Percentiles rank a stretch among this genome's conserved stretches.
Conservation (phyloP, 176 grass and related monocot species). For the Eleusine indica region DNA sequence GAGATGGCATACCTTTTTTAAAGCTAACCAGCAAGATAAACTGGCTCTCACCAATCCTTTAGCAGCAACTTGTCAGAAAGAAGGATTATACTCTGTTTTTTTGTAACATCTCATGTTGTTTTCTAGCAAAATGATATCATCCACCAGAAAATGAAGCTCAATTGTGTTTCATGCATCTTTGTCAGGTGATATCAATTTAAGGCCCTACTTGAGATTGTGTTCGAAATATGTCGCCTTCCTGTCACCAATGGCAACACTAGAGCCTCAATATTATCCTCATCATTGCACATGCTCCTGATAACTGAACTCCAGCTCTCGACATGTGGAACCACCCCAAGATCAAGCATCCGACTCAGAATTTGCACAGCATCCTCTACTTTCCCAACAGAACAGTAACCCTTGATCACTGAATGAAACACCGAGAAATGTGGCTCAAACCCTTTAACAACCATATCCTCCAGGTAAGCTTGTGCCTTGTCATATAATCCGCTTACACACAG, state of each 20-base stretch:
- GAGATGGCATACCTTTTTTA: slow-evolving; percentile 3
- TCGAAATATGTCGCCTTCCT: slow-evolving; percentile 13
- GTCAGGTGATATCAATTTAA: neutral
- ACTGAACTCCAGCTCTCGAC: slow-evolving; percentile 73
- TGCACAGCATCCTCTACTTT: slow-evolving; percentile 56
- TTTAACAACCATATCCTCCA: slow-evolving; percentile 60
- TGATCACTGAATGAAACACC: slow-evolving; percentile 71
- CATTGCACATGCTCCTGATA: slow-evolving; percentile 45
- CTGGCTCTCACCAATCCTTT: neutral
- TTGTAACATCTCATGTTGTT: neutral
- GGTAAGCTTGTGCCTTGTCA: slow-evolving; percentile 55
- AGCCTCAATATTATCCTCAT: slow-evolving; percentile 32
- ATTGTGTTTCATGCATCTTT: neutral
- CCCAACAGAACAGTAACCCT: slow-evolving; percentile 70
- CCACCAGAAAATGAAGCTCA: slow-evolving; percentile 7
- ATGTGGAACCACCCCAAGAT: slow-evolving; percentile 57
- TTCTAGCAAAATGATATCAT: slow-evolving; percentile 16
- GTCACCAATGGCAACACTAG: slow-evolving; percentile 44
- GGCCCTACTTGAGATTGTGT: neutral
- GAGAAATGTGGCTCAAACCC: slow-evolving; percentile 78
- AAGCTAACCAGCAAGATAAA: slow-evolving; percentile 14
- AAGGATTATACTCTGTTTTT: neutral
- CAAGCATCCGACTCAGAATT: slow-evolving; percentile 59
- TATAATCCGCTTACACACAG: slow-evolving; percentile 58
- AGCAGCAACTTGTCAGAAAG: neutral